Base-by-base conservation (phyloP, 306 rosid genomes). In the Trichosanthes truncata region DNA sequence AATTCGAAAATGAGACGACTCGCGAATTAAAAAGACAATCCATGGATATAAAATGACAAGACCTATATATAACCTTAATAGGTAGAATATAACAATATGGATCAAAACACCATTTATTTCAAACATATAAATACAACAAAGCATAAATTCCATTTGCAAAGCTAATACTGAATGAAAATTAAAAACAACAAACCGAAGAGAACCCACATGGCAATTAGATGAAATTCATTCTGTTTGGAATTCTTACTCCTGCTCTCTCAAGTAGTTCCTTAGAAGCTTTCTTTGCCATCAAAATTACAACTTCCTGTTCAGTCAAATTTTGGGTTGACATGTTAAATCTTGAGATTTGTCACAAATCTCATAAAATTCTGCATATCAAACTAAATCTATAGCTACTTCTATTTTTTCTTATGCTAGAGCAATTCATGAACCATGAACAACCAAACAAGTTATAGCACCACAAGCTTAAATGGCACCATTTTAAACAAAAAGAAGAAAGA, bases 171-270 rank as follows among this genome's bases (percentile, higher is more conserved):
- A 3, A 66, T 66, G 48, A 66, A 66, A 66, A 3, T 38, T 38
- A 6, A 36, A 20, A 66, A n/a, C 72, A 62, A 62, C 13, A 20
- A 66, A 20, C 49, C 36, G 15, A 66, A 38, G 49, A 66, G 9
- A 66, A 66, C 15, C 74, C 36, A 21, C 45, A 33, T 6, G 31
- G 38, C 17, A 40, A 36, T 89, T 79, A 92, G 33, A 94, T 80
- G 33, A 92, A 3, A 80, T 89, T 94, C 97, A 89, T 90, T 85
- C 91, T 88, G 73, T 77, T 75, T 29, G 89, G 93, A 79, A 93
- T 85, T 78, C 41, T 81, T 73, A 93, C 88, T 77, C 96, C 90
- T 59, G 97, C 97, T 87, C 93, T 87, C 79, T 90, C 81, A 57
- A 90, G 49, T 84, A 93, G 83, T 21, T 89, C 88, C 71, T 31